A percentile compares a stretch with the other conserved stretches of the same genome.
These are phyloP conservation scores for Aegilops sharonensis DNA, from an alignment of 176 grass and related monocot species.

Conservation along the genomic window DNA sequence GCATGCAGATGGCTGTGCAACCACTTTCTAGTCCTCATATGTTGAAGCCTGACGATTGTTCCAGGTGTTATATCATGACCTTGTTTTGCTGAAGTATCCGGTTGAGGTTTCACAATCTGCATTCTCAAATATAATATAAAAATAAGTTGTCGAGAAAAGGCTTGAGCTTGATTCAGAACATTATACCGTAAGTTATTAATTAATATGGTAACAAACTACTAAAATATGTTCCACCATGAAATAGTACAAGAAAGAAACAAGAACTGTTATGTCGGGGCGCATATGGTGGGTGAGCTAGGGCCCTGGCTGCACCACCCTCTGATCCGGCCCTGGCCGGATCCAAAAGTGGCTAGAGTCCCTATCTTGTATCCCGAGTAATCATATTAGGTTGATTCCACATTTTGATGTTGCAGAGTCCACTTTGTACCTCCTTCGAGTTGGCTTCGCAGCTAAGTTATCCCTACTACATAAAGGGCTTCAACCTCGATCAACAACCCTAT, in stretches of 20 bases:
- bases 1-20: constrained; percentile 88
- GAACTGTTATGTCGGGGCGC: neutral
- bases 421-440: neutral
- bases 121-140: constrained; percentile 23
- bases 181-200: constrained; percentile 1
- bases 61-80: constrained; percentile 67
- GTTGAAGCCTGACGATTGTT: constrained; percentile 63
- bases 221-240: constrained; percentile 13
- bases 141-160: neutral
- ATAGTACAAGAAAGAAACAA: neutral
- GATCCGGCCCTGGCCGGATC: neutral
- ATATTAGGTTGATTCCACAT: neutral
- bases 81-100: constrained; percentile 71
- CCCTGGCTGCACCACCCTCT: neutral
- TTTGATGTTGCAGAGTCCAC: neutral
- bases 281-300: neutral
- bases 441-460: neutral
- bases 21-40: constrained; percentile 81
- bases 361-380: neutral
- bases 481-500: neutral
- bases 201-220: neutral
- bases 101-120: constrained; percentile 69
- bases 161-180: neutral
- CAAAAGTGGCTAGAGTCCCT: neutral
- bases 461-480: neutral